These are phyloP conservation scores for Sclerotinia subarctica DNA, from an alignment of 2,329 filamentous ascomycete species.

Conservation along the genomic window DNA sequence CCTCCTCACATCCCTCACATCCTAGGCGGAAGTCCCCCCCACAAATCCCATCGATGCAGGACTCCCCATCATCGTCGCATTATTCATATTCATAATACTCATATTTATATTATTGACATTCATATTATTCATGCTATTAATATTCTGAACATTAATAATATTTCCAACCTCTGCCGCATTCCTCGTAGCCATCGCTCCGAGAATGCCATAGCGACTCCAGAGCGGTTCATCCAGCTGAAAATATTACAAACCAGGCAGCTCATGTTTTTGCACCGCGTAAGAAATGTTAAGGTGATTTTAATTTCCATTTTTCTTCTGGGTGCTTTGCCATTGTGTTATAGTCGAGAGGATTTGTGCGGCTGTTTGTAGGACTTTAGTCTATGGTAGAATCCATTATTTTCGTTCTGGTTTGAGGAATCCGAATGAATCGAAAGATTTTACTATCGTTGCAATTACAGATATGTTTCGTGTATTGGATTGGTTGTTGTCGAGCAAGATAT, in stretches of 20 bases:
- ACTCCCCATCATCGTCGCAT: constrained; percentile 12
- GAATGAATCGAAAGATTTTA: constrained; percentile 11
- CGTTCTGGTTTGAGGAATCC: constrained; percentile 17
- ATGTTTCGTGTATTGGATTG: constrained; percentile 10
- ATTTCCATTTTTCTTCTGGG: not conserved
- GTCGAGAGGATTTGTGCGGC: not conserved
- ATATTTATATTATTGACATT: constrained; percentile 5
- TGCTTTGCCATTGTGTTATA: constrained; percentile 5
- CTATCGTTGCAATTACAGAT: constrained; percentile 5
- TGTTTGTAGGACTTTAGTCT: not conserved
- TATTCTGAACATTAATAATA: constrained; percentile 1
- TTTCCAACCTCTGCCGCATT: not conserved
- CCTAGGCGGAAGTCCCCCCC: not conserved
- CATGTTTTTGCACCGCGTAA: not conserved
- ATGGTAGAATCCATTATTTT: not conserved
- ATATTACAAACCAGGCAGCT: not conserved
- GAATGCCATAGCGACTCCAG: constrained; percentile 1
- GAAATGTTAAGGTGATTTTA: not conserved
- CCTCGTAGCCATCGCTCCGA: not conserved
- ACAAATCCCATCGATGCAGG: not conserved
- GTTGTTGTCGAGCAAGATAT: constrained; percentile 1
- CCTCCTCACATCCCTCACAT: not conserved
- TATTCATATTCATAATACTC: constrained; percentile 14
- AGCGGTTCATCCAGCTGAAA: not conserved
- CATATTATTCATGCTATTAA: too few species aligned